A percentile compares a stretch with the other conserved stretches of the same genome.
phyloP scores from a whole-genome alignment of 2,329 filamentous ascomycete species.

The Fusarium redolens region DNA sequence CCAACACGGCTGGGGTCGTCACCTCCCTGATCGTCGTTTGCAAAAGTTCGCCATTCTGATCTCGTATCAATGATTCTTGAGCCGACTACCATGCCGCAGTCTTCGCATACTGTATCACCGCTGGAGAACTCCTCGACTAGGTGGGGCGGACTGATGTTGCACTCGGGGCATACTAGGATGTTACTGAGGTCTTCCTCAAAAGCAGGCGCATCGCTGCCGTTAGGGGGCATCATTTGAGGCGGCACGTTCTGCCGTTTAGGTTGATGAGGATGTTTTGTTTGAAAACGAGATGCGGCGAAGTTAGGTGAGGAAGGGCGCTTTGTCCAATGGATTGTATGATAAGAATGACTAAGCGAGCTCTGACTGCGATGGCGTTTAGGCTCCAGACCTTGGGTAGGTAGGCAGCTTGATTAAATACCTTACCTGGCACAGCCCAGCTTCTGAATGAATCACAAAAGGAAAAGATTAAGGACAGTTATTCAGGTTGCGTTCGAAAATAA shows the following conservation, averaged over 20 bases:
- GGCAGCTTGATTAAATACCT: not conserved
- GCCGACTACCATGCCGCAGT: constrained; percentile 90
- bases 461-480: not conserved
- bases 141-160: constrained; percentile 90
- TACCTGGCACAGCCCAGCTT: not conserved
- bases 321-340: constrained; percentile 4
- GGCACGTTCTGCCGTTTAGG: constrained; percentile 57
- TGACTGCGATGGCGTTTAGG: not conserved
- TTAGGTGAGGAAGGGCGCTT: constrained; percentile 25
- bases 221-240: constrained; percentile 60
- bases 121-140: constrained; percentile 92
- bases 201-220: constrained; percentile 48
- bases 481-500: not conserved
- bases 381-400: not conserved
- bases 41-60: constrained; percentile 98
- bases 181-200: constrained; percentile 90
- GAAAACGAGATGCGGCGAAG: constrained; percentile 30
- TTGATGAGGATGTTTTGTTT: constrained; percentile 46
- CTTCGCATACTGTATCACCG: constrained; percentile 91
- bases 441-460: not conserved
- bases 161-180: constrained; percentile 88
- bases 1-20: constrained; percentile 98
- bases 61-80: constrained; percentile 94
- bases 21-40: constrained; percentile 95
- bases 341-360: constrained; percentile 29